Conservation (phyloP, 345 rosid genomes). For the Populus euphratica region DNA sequence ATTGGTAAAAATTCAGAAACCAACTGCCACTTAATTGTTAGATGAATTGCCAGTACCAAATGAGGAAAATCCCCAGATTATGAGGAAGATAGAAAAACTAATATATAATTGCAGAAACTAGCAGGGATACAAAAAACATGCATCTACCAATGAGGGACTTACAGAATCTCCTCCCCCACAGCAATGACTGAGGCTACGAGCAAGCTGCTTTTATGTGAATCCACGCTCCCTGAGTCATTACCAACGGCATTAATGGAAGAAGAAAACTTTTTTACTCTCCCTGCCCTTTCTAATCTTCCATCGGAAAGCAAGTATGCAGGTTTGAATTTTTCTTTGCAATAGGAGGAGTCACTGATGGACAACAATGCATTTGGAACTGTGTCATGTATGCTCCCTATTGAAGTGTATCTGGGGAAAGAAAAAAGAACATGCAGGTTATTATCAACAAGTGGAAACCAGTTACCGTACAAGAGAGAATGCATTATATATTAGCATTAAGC, state of each 20-base stretch:
- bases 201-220: constrained; percentile 41
- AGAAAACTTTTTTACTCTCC: constrained; percentile 64
- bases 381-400: constrained; percentile 92
- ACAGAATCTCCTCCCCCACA: constrained; percentile 99
- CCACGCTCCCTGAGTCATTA: constrained; percentile 36
- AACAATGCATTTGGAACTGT: constrained; percentile 85
- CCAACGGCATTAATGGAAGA: constrained; percentile 23
- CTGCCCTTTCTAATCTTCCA: constrained; percentile 98
- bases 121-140: background rate
- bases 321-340: constrained; percentile 56
- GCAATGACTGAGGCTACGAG: constrained; percentile 64
- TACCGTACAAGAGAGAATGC: background rate
- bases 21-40: background rate
- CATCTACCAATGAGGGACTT: constrained; percentile 47
- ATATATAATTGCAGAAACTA: constrained; percentile 1
- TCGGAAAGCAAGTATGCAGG: constrained; percentile 96
- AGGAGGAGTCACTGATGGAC: constrained; percentile 38
- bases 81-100: background rate
- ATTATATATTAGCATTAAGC: background rate
- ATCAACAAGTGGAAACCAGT: background rate
- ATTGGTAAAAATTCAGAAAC: background rate
- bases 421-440: constrained; percentile 1
- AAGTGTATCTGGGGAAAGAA: constrained; percentile 65
- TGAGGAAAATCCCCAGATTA: background rate
- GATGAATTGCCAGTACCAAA: background rate